phyloP scores from a whole-genome alignment of 495 filamentous ascomycete genomes.

The Articulospora tetracladia region DNA sequence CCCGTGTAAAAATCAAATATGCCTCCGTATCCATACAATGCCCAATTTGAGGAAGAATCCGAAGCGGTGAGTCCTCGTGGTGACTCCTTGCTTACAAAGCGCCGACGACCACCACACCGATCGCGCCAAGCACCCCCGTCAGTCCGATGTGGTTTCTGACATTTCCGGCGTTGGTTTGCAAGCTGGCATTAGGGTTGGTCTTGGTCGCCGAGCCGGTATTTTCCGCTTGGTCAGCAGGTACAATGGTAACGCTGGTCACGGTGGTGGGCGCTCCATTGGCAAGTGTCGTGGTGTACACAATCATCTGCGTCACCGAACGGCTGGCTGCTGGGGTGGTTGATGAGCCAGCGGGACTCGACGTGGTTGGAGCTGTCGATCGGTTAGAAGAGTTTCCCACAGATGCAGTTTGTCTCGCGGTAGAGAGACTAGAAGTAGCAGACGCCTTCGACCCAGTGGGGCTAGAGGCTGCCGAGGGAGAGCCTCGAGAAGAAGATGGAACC shows the following conservation, averaged over 20 bases:
- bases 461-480: neutral
- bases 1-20: neutral
- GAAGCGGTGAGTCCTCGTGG: neutral
- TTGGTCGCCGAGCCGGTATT: neutral
- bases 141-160: neutral
- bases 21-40: neutral
- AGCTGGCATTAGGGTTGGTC: constrained; percentile 6
- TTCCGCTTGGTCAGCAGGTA: constrained; percentile 14
- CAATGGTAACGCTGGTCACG: constrained; percentile 19
- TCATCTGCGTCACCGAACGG: constrained; percentile 13
- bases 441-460: neutral
- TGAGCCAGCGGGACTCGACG: neutral
- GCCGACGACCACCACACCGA: constrained; percentile 10
- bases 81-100: constrained; percentile 12
- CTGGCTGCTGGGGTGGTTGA: neutral
- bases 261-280: constrained; percentile 13
- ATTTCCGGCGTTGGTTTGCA: constrained; percentile 13
- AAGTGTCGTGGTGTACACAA: constrained; percentile 20
- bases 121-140: constrained; percentile 3
- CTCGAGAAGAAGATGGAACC: neutral
- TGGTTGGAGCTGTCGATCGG: constrained; percentile 1
- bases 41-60: neutral
- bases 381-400: constrained; percentile 8
- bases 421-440: constrained; percentile 5
- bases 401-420: neutral